phyloP scores from a whole-genome alignment of 306 rosid genomes.

The Bauhinia variegata region DNA sequence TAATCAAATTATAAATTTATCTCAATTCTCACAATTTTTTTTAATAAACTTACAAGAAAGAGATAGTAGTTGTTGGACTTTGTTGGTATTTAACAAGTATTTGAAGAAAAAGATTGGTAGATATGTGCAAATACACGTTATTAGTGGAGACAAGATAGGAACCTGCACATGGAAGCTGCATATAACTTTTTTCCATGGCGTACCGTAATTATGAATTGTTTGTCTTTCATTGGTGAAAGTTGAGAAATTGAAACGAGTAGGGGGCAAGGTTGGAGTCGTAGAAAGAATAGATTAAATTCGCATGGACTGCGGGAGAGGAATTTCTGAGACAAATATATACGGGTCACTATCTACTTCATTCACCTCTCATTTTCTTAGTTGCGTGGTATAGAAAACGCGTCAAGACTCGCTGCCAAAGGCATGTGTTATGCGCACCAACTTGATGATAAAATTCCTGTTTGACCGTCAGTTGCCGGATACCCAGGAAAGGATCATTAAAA shows the following conservation, averaged over 20 bases:
- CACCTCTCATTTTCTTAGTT: conserved; percentile 39
- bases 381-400: conserved; percentile 58
- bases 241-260: conserved; percentile 34
- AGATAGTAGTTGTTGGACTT: conserved; percentile 16
- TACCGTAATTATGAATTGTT: neutral
- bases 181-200: neutral
- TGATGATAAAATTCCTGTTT: neutral
- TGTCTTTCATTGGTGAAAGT: neutral
- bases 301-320: conserved; percentile 31
- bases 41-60: too few species aligned
- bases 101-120: neutral
- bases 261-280: too few species aligned
- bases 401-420: conserved; percentile 12
- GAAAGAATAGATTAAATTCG: conserved; percentile 20
- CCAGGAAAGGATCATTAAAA: too few species aligned
- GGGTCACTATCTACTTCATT: too few species aligned
- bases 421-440: neutral
- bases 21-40: too few species aligned
- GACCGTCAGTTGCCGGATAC: neutral
- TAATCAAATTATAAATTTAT: too few species aligned
- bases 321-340: conserved; percentile 8
- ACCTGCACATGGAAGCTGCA: conserved; percentile 47
- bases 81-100: neutral
- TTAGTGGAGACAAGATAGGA: conserved; percentile 37
- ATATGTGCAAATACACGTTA: conserved; percentile 17